Percentiles rank a stretch among this genome's conserved stretches.
Conservation (phyloP, 1,139 yeast genomes). For the Blastobotrys capitulatus region DNA sequence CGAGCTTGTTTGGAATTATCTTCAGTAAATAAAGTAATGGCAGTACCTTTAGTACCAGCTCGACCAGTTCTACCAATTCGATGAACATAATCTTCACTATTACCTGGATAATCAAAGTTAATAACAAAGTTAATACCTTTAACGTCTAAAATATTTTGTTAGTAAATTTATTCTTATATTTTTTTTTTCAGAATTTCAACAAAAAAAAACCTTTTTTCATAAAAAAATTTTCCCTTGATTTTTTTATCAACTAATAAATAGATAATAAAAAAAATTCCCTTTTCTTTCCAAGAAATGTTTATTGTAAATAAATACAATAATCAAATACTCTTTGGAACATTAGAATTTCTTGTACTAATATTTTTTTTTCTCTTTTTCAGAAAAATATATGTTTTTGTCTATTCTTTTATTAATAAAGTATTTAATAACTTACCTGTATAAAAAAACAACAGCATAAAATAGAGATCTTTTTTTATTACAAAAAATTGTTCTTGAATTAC, state of each 20-base stretch:
- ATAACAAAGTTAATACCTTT: conserved; percentile 80
- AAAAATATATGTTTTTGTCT: too few species aligned
- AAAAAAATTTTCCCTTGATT: background rate
- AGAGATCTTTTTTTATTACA: too few species aligned
- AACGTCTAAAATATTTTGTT: conserved; percentile 58
- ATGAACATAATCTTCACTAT: conserved; percentile 89
- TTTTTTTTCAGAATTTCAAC: background rate
- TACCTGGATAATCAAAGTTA: conserved; percentile 85
- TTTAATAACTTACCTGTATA: too few species aligned
- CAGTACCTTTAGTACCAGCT: conserved; percentile 73
- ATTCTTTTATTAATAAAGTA: too few species aligned
- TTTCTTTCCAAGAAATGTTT: background rate
- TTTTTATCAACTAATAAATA: background rate
- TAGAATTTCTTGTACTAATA: background rate
- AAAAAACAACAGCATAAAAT: too few species aligned
- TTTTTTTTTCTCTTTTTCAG: background rate
- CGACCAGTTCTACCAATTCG: conserved; percentile 97
- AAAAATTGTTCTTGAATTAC: too few species aligned
- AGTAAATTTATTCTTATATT: background rate
- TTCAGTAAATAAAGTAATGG: conserved; percentile 88
- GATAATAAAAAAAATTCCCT: background rate
- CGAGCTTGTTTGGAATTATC: conserved; percentile 85
- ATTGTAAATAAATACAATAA: too few species aligned
- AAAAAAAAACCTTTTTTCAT: too few species aligned
- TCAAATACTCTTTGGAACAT: background rate